Base-by-base conservation (phyloP, 352 stramenopile species). In the Heterotrichella gracilis region DNA sequence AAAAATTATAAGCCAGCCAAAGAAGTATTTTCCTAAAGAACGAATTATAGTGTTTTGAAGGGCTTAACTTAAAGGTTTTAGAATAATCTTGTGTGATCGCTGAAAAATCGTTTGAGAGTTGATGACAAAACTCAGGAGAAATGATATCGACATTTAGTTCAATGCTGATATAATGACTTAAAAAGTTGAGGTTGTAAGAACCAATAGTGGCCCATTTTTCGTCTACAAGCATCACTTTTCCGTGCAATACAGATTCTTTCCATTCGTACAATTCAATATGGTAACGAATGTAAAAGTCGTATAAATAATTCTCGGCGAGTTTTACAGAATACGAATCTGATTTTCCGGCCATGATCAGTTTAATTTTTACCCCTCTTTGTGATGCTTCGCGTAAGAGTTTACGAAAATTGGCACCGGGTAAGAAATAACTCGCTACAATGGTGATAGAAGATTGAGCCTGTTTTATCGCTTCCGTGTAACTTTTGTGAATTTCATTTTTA, bases 141-240 rank as follows among this genome's bases (percentile, higher is more conserved):
- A 53, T 53, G 32, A 53, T 53, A n/a, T 53, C 32, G 32, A n/a
- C n/a, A 53, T 53, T 53, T 53, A 53, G n/a, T n/a, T 53, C 32
- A 53, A 53, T n/a, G 32, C 32, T 53, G 9, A 53, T n/a, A n/a
- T 53, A 53, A 53, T 53, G 32, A 53, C 32, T 53, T 53, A 53
- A 53, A 9, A 53, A n/a, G 32, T 53, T 53, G 32, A 53, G 32
- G 32, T 53, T 53, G 32, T 53, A 53, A 17, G 32, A 53, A 53
- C 32, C 32, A 17, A 53, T n/a, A 17, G 32, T 53, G 32, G 32
- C 32, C 32, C 32, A 53, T 53, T n/a, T 9, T 17, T 53, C n/a
- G 32, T 53, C 32, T 17, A 53, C 32, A 53, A 53, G 9, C 32
- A 53, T 53, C 9, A n/a, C 32, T 53, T 53, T 53, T 9, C 32